phyloP scores from a whole-genome alignment of 2,329 filamentous ascomycete genomes.

The Exophiala aquamarina region DNA sequence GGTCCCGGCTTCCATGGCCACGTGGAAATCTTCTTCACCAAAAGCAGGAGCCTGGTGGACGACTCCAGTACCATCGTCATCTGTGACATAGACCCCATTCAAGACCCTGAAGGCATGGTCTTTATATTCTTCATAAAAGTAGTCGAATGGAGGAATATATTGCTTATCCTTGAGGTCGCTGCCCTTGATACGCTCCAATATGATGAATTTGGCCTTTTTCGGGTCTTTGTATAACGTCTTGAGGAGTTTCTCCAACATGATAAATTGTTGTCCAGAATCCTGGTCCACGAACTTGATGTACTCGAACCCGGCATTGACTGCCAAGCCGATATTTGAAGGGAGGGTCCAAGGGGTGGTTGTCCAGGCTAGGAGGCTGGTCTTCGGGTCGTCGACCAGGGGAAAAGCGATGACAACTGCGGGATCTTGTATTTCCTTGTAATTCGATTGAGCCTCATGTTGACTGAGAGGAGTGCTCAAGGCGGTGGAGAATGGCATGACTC shows the following conservation, averaged over 20 bases:
- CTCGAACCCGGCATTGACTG: slow-evolving; percentile 73
- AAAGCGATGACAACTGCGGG: slow-evolving; percentile 82
- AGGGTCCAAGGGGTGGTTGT: slow-evolving; percentile 82
- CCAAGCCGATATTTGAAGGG: slow-evolving; percentile 72
- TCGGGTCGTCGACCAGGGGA: slow-evolving; percentile 70
- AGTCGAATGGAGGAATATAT: slow-evolving; percentile 79
- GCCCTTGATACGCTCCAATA: slow-evolving; percentile 71
- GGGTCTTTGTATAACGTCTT: slow-evolving; percentile 81
- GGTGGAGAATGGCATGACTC: slow-evolving; percentile 88
- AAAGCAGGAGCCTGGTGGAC: slow-evolving; percentile 87
- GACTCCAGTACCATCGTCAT: slow-evolving; percentile 81
- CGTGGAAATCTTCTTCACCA: slow-evolving; percentile 86
- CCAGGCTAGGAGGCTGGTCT: slow-evolving; percentile 74
- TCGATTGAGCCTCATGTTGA: slow-evolving; percentile 86
- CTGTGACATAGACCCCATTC: slow-evolving; percentile 77
- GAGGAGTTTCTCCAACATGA: slow-evolving; percentile 74
- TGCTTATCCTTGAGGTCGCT: slow-evolving; percentile 79
- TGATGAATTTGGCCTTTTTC: slow-evolving; percentile 86
- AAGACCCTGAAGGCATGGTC: slow-evolving; percentile 75
- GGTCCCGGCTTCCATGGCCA: slow-evolving; percentile 70
- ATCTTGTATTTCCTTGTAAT: slow-evolving; percentile 84
- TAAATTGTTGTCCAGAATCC: slow-evolving; percentile 72
- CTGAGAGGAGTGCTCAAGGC: slow-evolving; percentile 78
- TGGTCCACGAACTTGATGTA: slow-evolving; percentile 80
- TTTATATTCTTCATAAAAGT: slow-evolving; percentile 81